Conservation (phyloP, 352 stramenopile species). For the Plasmopara viticola region DNA sequence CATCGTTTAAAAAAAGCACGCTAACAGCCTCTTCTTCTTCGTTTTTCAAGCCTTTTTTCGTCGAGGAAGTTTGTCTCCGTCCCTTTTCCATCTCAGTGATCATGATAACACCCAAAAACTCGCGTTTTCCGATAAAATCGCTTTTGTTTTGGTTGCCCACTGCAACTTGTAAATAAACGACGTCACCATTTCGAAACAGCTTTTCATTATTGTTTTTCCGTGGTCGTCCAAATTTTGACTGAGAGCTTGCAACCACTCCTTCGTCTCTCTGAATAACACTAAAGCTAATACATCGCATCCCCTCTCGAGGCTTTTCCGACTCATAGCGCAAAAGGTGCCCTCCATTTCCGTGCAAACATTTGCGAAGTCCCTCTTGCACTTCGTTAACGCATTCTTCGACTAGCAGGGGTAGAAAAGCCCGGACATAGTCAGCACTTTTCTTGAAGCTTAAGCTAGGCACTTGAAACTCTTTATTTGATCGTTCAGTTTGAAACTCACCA, state of each 20-base stretch:
- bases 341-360: constrained; percentile 32
- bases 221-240: constrained; percentile 28
- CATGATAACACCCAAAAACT: constrained; percentile 70
- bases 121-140: constrained; percentile 39
- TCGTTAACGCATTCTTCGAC: constrained; percentile 82
- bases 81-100: constrained; percentile 70
- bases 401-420: constrained; percentile 71
- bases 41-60: constrained; percentile 35
- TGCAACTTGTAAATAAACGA: constrained; percentile 58
- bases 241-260: constrained; percentile 17
- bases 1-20: constrained; percentile 76
- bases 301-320: constrained; percentile 71
- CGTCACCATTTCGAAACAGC: constrained; percentile 72
- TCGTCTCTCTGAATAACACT: constrained; percentile 55
- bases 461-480: constrained; percentile 42
- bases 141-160: constrained; percentile 25
- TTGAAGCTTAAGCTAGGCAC: constrained; percentile 54
- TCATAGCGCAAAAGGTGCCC: constrained; percentile 73
- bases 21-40: constrained; percentile 65
- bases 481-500: constrained; percentile 52
- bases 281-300: constrained; percentile 76
- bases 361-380: constrained; percentile 59
- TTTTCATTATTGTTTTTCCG: constrained; percentile 42
- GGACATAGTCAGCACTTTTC: constrained; percentile 67
- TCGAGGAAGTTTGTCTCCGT: constrained; percentile 35